Evolutionary conservation across 768 basidiomycete genomes (phyloP).

Genomic region (Termitomyces eurrhizus): DNA sequence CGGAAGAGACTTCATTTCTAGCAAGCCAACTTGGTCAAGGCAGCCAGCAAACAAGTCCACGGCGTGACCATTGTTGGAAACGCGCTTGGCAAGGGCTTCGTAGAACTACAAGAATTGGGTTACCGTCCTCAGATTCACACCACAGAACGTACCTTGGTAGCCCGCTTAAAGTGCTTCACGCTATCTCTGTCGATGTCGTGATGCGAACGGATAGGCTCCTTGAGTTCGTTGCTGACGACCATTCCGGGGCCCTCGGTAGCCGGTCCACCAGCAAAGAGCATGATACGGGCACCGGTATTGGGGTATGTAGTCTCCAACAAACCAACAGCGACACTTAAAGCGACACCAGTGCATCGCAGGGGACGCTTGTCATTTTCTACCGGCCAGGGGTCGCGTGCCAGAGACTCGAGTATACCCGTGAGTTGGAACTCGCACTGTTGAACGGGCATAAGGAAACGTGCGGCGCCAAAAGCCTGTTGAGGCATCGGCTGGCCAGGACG

Average conservation of each 20-base stretch:
- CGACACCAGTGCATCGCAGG: constrained; percentile 92
- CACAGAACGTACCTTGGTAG: constrained; percentile 69
- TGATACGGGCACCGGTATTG: constrained; percentile 93
- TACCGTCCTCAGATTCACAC: background rate
- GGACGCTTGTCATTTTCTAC: constrained; percentile 93
- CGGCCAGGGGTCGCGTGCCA: constrained; percentile 94
- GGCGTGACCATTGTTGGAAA: constrained; percentile 90
- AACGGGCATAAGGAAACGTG: constrained; percentile 89
- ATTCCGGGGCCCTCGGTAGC: constrained; percentile 96
- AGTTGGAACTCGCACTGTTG: constrained; percentile 95
- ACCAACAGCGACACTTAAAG: constrained; percentile 89
- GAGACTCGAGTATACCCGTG: constrained; percentile 84
- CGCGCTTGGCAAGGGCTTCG: constrained; percentile 89
- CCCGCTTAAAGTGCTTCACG: constrained; percentile 96
- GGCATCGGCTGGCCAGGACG: constrained; percentile 83
- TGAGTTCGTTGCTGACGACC: constrained; percentile 93
- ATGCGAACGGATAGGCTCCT: constrained; percentile 97
- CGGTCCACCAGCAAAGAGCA: constrained; percentile 94
- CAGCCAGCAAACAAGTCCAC: constrained; percentile 96
- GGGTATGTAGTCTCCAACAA: constrained; percentile 93
- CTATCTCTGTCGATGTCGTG: constrained; percentile 98
- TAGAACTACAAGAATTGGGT: constrained; percentile 66
- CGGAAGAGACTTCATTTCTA: constrained; percentile 95
- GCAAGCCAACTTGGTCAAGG: constrained; percentile 93
- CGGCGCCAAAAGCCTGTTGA: constrained; percentile 76